A percentile compares a stretch with the other conserved stretches of the same genome.
These are phyloP conservation scores for Aspergillus spinulosporus DNA, from an alignment of 2,329 filamentous ascomycete species.

Conservation along the genomic window DNA sequence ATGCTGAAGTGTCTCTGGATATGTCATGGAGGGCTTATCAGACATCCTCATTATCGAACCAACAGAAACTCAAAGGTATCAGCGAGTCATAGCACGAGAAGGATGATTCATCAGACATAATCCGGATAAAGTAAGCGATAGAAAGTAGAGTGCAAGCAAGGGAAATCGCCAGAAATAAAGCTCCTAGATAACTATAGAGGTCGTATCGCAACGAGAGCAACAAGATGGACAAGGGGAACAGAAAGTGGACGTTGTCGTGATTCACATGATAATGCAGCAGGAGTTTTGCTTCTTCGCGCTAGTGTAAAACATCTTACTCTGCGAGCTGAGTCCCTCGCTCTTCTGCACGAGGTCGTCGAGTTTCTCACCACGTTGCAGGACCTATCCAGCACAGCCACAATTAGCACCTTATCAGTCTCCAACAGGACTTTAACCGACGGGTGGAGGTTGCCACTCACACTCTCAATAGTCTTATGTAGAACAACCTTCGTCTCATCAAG, in stretches of 20 bases:
- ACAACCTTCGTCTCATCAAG: constrained; percentile 97
- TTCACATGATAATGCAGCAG: constrained; percentile 69
- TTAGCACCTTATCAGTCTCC: background rate
- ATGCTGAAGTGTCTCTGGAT: background rate
- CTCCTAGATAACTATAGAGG: background rate
- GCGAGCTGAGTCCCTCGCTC: constrained; percentile 82
- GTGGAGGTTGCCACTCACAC: constrained; percentile 5
- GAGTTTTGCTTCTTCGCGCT: constrained; percentile 77
- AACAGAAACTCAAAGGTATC: background rate
- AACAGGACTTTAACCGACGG: background rate
- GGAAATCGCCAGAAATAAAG: constrained; percentile 5
- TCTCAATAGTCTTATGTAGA: constrained; percentile 92
- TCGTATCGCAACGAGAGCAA: constrained; percentile 1
- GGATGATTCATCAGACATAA: constrained; percentile 6
- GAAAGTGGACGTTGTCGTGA: background rate
- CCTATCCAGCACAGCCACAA: constrained; percentile 18
- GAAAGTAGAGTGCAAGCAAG: background rate
- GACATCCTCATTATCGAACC: background rate
- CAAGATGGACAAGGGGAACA: background rate
- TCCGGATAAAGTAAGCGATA: constrained; percentile 1
- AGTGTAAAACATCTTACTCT: constrained; percentile 98
- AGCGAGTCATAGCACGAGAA: background rate
- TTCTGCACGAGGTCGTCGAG: constrained; percentile 92
- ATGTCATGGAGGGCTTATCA: background rate
- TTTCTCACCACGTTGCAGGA: constrained; percentile 90